A percentile compares a stretch with the other conserved stretches of the same genome.
These are phyloP conservation scores for Blastobotrys ciferrii DNA, from an alignment of 1,139 yeast genomes.

Conservation along the genomic window DNA sequence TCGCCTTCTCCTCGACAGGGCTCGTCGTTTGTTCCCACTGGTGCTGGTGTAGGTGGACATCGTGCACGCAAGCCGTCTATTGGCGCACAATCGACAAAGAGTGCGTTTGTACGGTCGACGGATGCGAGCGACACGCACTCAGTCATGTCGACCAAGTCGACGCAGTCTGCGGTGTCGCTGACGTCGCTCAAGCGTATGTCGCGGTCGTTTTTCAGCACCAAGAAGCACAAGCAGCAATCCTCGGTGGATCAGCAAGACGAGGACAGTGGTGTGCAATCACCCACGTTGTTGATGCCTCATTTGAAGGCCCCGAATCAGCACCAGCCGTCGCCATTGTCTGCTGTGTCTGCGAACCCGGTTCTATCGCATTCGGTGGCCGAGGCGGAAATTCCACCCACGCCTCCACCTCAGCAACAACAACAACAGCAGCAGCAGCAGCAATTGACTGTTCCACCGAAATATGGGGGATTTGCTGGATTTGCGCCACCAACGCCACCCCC, in stretches of 20 bases:
- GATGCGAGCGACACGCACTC: slow-evolving; percentile 26
- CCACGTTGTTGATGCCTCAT: slow-evolving; percentile 9
- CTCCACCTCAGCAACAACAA: slow-evolving; percentile 9
- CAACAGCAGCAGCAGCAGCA: slow-evolving; percentile 8
- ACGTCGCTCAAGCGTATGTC: slow-evolving; percentile 28
- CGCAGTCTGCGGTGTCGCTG: slow-evolving; percentile 31
- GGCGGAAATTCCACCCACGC: slow-evolving; percentile 21
- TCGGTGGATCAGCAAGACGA: slow-evolving; percentile 7
- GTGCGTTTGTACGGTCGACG: slow-evolving; percentile 20
- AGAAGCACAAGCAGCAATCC: slow-evolving; percentile 7
- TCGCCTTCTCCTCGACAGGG: slow-evolving; percentile 15
- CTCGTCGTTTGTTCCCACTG: too few species aligned
- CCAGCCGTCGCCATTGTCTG: slow-evolving; percentile 4
- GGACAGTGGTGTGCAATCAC: neutral
- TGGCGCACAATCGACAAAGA: slow-evolving; percentile 11
- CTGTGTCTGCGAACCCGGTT: slow-evolving; percentile 19
- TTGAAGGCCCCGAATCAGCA: slow-evolving; percentile 5
- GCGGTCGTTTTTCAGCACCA: slow-evolving; percentile 12
- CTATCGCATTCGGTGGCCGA: slow-evolving; percentile 30
- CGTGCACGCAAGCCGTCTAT: slow-evolving; percentile 15
- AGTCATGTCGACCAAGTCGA: slow-evolving; percentile 27
- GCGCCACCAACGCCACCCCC: slow-evolving; percentile 16
- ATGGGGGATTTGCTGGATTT: neutral
- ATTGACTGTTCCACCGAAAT: slow-evolving; percentile 1
- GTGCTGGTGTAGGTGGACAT: too few species aligned